phyloP scores from a whole-genome alignment of 1,284 basidiomycete species.

The Heterobasidion occidentale region DNA sequence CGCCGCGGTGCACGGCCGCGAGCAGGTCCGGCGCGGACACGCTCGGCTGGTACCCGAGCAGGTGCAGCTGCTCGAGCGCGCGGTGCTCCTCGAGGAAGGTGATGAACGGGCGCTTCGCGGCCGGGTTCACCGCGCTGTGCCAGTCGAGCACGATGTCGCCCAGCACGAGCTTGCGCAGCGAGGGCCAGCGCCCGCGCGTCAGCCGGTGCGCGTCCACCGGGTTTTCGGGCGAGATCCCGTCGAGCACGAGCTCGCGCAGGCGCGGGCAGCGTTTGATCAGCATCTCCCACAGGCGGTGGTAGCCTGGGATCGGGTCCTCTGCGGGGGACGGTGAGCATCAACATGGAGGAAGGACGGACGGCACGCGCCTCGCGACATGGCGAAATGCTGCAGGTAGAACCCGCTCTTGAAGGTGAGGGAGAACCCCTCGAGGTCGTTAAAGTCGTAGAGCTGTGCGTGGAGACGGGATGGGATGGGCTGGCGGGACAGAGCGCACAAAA shows the following conservation, averaged over 20 bases:
- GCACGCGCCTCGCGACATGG: constrained; percentile 43
- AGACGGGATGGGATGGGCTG: background rate
- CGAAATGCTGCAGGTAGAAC: constrained; percentile 52
- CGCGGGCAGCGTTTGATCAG: constrained; percentile 51
- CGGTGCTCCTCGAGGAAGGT: constrained; percentile 60
- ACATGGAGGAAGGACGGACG: too few relatives aligned
- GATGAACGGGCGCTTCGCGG: constrained; percentile 45
- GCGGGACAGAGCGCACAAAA: background rate
- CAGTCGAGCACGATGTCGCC: constrained; percentile 59
- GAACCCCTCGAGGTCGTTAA: constrained; percentile 51
- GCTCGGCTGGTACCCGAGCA: constrained; percentile 39
- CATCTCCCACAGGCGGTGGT: constrained; percentile 57
- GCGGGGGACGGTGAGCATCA: constrained; percentile 17
- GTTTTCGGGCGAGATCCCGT: constrained; percentile 41
- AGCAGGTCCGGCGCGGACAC: constrained; percentile 51
- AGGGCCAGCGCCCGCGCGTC: constrained; percentile 50
- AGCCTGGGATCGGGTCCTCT: constrained; percentile 25
- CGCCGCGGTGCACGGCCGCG: constrained; percentile 32
- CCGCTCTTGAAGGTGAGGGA: constrained; percentile 46
- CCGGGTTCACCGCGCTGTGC: constrained; percentile 24
- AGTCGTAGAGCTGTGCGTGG: constrained; percentile 50
- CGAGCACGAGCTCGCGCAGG: constrained; percentile 52
- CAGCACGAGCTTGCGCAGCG: constrained; percentile 44
- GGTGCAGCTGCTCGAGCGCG: constrained; percentile 40
- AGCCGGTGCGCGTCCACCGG: constrained; percentile 33